Conservation (phyloP, 176 grass and related monocot genomes). For the Neostapfia colusana region DNA sequence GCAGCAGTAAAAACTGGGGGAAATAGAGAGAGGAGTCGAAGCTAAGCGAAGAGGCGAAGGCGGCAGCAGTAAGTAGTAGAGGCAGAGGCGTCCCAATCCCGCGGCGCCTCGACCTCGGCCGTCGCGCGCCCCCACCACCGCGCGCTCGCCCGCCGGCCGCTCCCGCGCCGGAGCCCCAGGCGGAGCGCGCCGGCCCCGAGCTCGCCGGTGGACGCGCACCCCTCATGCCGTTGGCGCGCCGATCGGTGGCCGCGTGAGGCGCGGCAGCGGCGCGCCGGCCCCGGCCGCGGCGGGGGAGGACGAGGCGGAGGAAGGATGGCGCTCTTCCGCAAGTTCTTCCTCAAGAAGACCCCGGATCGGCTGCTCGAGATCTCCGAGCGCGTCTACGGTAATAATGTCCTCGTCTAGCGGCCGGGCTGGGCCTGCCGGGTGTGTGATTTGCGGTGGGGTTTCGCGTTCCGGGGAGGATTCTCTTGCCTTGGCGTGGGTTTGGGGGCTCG, state of each 20-base stretch:
- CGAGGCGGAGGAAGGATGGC: conserved; percentile 60
- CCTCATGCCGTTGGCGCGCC: conserved; percentile 56
- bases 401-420: neutral
- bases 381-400: conserved; percentile 78
- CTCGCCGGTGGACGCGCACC: conserved; percentile 8
- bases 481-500: neutral
- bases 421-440: conserved; percentile 12
- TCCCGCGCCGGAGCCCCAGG: conserved; percentile 31
- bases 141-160: conserved; percentile 1
- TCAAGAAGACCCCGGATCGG: conserved; percentile 92
- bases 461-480: conserved; percentile 19
- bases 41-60: conserved; percentile 24
- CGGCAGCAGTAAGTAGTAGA: conserved; percentile 33
- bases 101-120: conserved; percentile 49
- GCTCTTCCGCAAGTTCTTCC: conserved; percentile 95
- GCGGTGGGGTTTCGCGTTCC: neutral
- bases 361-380: conserved; percentile 96
- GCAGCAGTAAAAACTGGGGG: conserved; percentile 47
- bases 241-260: conserved; percentile 48
- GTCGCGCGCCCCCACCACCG: neutral
- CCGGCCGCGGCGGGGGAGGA: conserved; percentile 7
- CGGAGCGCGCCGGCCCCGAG: neutral
- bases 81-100: conserved; percentile 47
- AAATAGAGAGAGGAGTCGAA: conserved; percentile 32
- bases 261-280: conserved; percentile 22